Evolutionary conservation across 345 rosid species (phyloP), one percentile per base, ranked within the genome.

Genomic region (Combretum micranthum): DNA sequence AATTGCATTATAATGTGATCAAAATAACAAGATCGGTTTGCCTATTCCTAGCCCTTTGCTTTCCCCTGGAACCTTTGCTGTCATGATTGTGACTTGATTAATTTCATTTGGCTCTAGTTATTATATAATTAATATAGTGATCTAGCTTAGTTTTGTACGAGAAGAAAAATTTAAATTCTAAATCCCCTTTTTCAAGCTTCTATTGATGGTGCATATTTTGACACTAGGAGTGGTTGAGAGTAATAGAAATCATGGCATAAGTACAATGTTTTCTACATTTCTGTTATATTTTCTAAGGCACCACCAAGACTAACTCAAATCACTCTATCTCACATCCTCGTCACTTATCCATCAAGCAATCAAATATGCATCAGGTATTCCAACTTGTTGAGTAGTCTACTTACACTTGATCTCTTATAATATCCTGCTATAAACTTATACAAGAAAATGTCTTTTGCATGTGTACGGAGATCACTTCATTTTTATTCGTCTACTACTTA

Each of bases 361-460:
- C 55, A 82, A 85, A 71, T 87, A 93, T 63, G 84, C 96, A 62
- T 73, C 80, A 26, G 80, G 63, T 50, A 77, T 87, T 47, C 79
- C 80, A 17, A 69, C 76, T 22, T 85, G 97, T 54, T 79, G 81
- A 61, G 96, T 94, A 55, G 87, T 83, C 59, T 93, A 93, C 76
- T 75, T 93, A 85, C 99, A 93, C 57, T 97, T 93, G 60, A 85
- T 87, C 62, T 85, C 97, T 50, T 85, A 89, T 75, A 93, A 89
- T 69, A 80, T 71, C 79, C 97, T 12, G 99, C 99, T 53, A 89
- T 93, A 60, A 71, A 73, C 69, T 60, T 93, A 63, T 93, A 93
- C 77, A 75, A 81, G 71, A 92, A 86, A 79, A 86, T 93, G 93
- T 79, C 86, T 21, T 87, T 87, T 78, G 80, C 81, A 73, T 83